A percentile compares a stretch with the other conserved stretches of the same genome.
These are phyloP conservation scores for Zymoseptoria brevis DNA, from an alignment of 2,329 filamentous ascomycete genomes.

Conservation along the genomic window DNA sequence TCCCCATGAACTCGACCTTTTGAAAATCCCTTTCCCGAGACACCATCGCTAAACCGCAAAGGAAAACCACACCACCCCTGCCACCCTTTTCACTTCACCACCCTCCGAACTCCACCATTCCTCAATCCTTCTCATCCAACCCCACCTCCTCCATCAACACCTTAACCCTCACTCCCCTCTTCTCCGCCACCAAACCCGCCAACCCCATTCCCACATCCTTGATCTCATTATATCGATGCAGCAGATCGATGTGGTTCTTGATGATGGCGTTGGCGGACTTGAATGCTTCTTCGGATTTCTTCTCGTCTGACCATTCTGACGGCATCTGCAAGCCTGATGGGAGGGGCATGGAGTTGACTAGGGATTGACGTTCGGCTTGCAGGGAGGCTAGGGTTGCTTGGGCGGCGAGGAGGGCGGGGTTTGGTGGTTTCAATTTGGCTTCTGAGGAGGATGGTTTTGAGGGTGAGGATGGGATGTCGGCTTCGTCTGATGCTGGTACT, in stretches of 20 bases:
- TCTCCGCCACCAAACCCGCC: conserved; percentile 60
- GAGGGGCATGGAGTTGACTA: conserved; percentile 25
- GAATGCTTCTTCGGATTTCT: conserved; percentile 26
- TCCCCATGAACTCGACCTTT: not conserved
- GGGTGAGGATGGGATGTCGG: not conserved
- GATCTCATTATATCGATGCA: conserved; percentile 65
- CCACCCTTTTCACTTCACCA: not conserved
- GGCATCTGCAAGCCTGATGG: conserved; percentile 24
- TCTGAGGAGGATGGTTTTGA: not conserved
- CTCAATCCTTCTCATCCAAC: conserved; percentile 38
- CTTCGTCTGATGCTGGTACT: not conserved
- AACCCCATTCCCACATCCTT: conserved; percentile 60
- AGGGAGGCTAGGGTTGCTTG: conserved; percentile 42
- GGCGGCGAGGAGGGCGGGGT: conserved; percentile 14
- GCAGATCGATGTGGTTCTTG: conserved; percentile 54
- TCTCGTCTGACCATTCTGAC: conserved; percentile 18
- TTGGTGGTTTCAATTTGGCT: conserved; percentile 1
- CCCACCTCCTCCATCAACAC: conserved; percentile 44
- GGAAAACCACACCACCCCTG: not conserved
- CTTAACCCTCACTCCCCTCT: conserved; percentile 48
- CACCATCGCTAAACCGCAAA: not conserved
- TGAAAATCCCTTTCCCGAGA: not conserved
- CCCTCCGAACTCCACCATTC: not conserved
- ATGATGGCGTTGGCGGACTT: conserved; percentile 46
- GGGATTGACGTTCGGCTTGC: conserved; percentile 33